Conservation (phyloP, 208 protist species). For the Wallacemonas rigidus region DNA sequence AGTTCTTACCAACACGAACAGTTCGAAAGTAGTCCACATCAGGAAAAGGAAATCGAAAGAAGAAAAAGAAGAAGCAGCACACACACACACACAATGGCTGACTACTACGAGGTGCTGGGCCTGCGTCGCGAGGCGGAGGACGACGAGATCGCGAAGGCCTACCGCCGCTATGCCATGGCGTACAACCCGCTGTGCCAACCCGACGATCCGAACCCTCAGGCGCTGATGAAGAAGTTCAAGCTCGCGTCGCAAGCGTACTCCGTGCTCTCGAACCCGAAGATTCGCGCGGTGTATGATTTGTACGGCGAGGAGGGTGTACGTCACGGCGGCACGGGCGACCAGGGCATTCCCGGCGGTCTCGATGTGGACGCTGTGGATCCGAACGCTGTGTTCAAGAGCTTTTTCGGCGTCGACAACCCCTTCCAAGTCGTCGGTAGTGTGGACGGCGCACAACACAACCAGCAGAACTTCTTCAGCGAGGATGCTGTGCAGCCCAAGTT, state of each 20-base stretch:
- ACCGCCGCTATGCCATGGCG: conserved; percentile 83
- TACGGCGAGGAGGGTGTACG: conserved; percentile 92
- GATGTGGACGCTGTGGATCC: conserved; percentile 80
- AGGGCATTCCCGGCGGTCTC: conserved; percentile 77
- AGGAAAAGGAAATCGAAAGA: not conserved
- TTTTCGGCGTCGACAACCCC: conserved; percentile 90
- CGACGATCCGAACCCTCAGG: conserved; percentile 55
- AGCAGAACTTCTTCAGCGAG: conserved; percentile 82
- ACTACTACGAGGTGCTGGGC: conserved; percentile 89
- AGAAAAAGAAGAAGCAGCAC: not conserved
- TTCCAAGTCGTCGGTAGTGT: conserved; percentile 84
- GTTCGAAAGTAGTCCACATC: not conserved
- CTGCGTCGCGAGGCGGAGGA: conserved; percentile 78
- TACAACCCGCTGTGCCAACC: conserved; percentile 88
- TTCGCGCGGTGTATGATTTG: conserved; percentile 86
- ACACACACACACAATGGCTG: conserved; percentile 42
- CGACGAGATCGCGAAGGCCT: conserved; percentile 88
- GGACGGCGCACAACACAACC: conserved; percentile 72
- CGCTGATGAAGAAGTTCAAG: conserved; percentile 76
- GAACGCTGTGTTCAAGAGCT: conserved; percentile 77
- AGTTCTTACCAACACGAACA: too few species aligned
- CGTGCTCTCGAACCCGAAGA: conserved; percentile 86
- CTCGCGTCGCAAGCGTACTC: conserved; percentile 87
- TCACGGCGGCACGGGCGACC: conserved; percentile 82
- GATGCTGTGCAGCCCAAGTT: conserved; percentile 55